Conservation (phyloP, 129 eudicot species). For the Oenanthe sinensis region DNA sequence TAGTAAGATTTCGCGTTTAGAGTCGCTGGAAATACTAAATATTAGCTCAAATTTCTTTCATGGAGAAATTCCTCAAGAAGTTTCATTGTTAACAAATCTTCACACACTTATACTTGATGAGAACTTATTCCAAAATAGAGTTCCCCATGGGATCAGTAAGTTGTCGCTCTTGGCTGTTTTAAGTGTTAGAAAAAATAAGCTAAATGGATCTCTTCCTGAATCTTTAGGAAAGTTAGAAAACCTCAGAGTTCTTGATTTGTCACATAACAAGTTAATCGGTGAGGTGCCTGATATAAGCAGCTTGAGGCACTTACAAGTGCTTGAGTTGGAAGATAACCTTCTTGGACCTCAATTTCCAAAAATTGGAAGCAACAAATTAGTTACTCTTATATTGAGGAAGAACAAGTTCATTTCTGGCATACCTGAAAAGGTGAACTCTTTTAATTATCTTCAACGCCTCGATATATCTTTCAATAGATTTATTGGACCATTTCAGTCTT, state of each 20-base stretch:
- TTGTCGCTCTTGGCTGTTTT: slow-evolving; percentile 64
- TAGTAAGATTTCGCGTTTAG: slow-evolving; percentile 27
- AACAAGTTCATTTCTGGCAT: slow-evolving; percentile 58
- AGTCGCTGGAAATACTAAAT: slow-evolving; percentile 69
- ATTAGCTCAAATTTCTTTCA: slow-evolving; percentile 60
- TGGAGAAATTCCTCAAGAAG: slow-evolving; percentile 46
- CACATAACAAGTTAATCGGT: slow-evolving; percentile 63
- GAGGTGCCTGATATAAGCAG: slow-evolving; percentile 58
- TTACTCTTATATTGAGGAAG: slow-evolving; percentile 42
- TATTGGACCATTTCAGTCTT: slow-evolving; percentile 67
- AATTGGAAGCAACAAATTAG: slow-evolving; percentile 40
- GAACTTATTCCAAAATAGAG: slow-evolving; percentile 53
- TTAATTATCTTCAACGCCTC: slow-evolving; percentile 50
- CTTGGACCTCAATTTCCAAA: slow-evolving; percentile 69
- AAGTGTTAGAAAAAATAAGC: slow-evolving; percentile 61
- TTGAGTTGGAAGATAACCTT: slow-evolving; percentile 54
- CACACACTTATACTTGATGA: slow-evolving; percentile 73
- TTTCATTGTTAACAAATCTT: slow-evolving; percentile 41
- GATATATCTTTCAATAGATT: slow-evolving; percentile 73
- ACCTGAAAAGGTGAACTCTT: slow-evolving; percentile 45
- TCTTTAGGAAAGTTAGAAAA: slow-evolving; percentile 46
- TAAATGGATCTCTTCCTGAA: slow-evolving; percentile 56
- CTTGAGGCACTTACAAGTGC: slow-evolving; percentile 53
- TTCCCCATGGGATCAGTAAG: slow-evolving; percentile 47
- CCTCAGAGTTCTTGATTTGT: slow-evolving; percentile 60